Percentiles rank a stretch among this genome's conserved stretches.
These are phyloP conservation scores for Pneumocystis murina DNA, from an alignment of 1,139 yeast genomes.

Conservation along the genomic window DNA sequence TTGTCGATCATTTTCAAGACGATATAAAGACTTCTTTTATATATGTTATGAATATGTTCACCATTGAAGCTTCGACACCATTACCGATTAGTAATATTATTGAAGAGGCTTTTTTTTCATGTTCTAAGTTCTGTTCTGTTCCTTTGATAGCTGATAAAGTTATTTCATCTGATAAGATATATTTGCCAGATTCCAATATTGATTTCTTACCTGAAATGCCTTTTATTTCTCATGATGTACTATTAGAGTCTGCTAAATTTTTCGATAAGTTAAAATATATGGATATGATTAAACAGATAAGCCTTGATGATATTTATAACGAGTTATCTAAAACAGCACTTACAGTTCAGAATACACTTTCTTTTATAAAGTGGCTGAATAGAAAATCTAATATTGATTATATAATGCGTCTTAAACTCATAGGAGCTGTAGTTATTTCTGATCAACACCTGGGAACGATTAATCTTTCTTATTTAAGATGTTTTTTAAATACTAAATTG, in stretches of 20 bases:
- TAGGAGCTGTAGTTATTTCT: constrained; percentile 15
- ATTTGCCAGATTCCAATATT: constrained; percentile 21
- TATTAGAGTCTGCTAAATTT: constrained; percentile 19
- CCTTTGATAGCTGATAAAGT: constrained; percentile 26
- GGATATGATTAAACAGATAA: constrained; percentile 18
- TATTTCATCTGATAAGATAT: constrained; percentile 21
- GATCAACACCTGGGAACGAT: constrained; percentile 14
- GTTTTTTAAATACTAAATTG: constrained; percentile 19
- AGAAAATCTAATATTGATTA: constrained; percentile 9
- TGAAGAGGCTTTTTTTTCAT: constrained; percentile 8
- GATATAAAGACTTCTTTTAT: neutral
- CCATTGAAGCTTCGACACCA: constrained; percentile 8
- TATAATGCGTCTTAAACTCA: constrained; percentile 9
- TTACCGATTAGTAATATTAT: constrained; percentile 3
- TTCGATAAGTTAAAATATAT: constrained; percentile 19
- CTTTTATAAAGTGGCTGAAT: constrained; percentile 15
- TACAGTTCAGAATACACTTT: constrained; percentile 11
- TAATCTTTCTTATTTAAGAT: constrained; percentile 17
- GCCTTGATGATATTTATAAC: constrained; percentile 19
- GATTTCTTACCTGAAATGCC: constrained; percentile 22
- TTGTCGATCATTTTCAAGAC: neutral
- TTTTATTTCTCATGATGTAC: constrained; percentile 20
- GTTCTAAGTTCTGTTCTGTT: constrained; percentile 14
- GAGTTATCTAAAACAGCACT: constrained; percentile 21
- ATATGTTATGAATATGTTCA: constrained; percentile 2